phyloP scores from a whole-genome alignment of 805 yeast genomes.

The Pichia paraexigua region DNA sequence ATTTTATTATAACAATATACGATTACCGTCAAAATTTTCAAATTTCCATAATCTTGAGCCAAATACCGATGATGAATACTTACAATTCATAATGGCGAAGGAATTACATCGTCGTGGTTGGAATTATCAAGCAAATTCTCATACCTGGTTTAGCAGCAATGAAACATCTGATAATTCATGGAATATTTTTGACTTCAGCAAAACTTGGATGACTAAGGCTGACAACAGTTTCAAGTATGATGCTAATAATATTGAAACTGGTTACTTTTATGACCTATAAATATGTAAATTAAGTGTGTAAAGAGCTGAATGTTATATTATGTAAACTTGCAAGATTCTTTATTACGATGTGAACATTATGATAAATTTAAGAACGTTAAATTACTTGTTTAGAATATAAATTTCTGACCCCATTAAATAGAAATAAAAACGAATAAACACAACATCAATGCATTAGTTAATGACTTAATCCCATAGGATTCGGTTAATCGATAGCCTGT shows the following conservation, averaged over 20 bases:
- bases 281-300: background rate
- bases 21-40: slow-evolving; percentile 17
- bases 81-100: slow-evolving; percentile 69
- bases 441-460: too few species aligned
- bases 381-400: too few species aligned
- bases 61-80: slow-evolving; percentile 42
- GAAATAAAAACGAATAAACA: too few species aligned
- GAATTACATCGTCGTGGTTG: slow-evolving; percentile 78
- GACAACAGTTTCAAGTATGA: slow-evolving; percentile 33
- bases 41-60: slow-evolving; percentile 14
- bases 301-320: too few species aligned
- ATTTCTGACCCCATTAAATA: too few species aligned
- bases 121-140: slow-evolving; percentile 62
- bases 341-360: too few species aligned
- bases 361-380: too few species aligned
- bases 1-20: slow-evolving; percentile 62
- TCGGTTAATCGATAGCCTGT: too few species aligned
- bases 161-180: slow-evolving; percentile 23
- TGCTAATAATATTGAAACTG: slow-evolving; percentile 7
- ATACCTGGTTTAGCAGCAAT: slow-evolving; percentile 77
- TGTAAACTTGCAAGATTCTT: too few species aligned
- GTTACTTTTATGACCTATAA: background rate
- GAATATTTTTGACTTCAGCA: slow-evolving; percentile 71
- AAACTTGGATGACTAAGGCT: slow-evolving; percentile 41
- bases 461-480: too few species aligned